phyloP scores from a whole-genome alignment of 208 protist genomes.

The Kentomonas sorsogonicus region DNA sequence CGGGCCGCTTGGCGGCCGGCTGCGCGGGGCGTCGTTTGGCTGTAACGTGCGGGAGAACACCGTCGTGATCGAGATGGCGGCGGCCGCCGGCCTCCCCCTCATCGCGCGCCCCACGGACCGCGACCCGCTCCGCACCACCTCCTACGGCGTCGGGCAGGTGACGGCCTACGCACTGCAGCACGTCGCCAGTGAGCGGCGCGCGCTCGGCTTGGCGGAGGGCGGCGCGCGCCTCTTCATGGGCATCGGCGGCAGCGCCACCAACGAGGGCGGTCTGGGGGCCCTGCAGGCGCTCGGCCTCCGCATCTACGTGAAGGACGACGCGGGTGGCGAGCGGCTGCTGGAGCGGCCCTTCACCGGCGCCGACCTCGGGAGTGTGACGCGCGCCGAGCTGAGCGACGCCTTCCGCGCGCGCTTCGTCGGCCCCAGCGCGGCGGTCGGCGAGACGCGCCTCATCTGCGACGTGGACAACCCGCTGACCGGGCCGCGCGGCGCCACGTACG shows the following conservation, averaged over 20 bases:
- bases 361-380: slow-evolving; percentile 35
- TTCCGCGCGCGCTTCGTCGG: slow-evolving; percentile 15
- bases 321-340: slow-evolving; percentile 14
- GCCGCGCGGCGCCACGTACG: slow-evolving; percentile 51
- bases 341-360: slow-evolving; percentile 39
- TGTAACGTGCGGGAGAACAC: slow-evolving; percentile 33
- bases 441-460: slow-evolving; percentile 60
- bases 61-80: slow-evolving; percentile 76
- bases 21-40: slow-evolving; percentile 56
- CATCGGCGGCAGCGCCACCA: slow-evolving; percentile 79
- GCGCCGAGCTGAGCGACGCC: slow-evolving; percentile 23
- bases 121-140: slow-evolving; percentile 54
- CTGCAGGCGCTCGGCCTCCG: slow-evolving; percentile 71
- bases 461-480: slow-evolving; percentile 68
- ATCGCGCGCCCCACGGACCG: slow-evolving; percentile 27
- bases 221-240: slow-evolving; percentile 55
- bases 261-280: slow-evolving; percentile 75
- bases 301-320: slow-evolving; percentile 18
- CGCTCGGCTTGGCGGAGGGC: neutral
- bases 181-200: slow-evolving; percentile 12
- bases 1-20: slow-evolving; percentile 40
- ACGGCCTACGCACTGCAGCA: slow-evolving; percentile 50
- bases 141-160: slow-evolving; percentile 69
- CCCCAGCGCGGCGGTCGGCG: neutral
- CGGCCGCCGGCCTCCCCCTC: slow-evolving; percentile 56